Percentiles rank a stretch among this genome's conserved stretches.
Conservation (phyloP, 2,329 filamentous ascomycete genomes). For the Fusarium graminum region DNA sequence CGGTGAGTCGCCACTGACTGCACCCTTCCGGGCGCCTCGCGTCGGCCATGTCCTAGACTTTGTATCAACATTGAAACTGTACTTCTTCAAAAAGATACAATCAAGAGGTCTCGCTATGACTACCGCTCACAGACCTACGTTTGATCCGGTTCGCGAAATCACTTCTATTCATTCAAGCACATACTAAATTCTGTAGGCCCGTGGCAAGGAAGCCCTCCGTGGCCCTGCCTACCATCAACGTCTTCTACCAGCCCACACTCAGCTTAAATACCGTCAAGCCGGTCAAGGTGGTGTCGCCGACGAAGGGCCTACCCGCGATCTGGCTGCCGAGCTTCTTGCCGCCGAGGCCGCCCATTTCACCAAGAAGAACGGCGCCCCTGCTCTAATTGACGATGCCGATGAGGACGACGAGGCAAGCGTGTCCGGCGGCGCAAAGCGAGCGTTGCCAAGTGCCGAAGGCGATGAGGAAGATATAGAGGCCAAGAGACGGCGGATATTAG, state of each 20-base stretch:
- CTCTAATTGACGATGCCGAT: conserved; percentile 62
- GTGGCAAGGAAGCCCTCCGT: conserved; percentile 93
- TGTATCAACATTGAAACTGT: conserved; percentile 6
- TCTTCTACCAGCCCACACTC: conserved; percentile 91
- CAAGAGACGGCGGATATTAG: conserved; percentile 87
- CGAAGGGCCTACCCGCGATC: conserved; percentile 79
- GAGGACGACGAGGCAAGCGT: conserved; percentile 59
- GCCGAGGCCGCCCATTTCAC: conserved; percentile 90
- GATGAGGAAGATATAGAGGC: conserved; percentile 76
- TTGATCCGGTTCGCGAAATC: conserved; percentile 79
- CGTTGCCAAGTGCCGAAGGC: conserved; percentile 51
- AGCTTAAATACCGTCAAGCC: conserved; percentile 87
- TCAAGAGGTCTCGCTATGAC: conserved; percentile 63
- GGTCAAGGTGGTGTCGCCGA: conserved; percentile 86
- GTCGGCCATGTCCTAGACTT: conserved; percentile 8
- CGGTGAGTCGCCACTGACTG: conserved; percentile 54
- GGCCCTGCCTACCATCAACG: conserved; percentile 97
- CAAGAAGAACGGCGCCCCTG: conserved; percentile 75
- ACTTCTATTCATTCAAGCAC: conserved; percentile 5
- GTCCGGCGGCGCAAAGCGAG: conserved; percentile 70
- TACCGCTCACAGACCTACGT: conserved; percentile 86
- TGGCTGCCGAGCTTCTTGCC: conserved; percentile 88
- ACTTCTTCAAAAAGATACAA: conserved; percentile 4
- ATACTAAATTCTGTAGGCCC: conserved; percentile 69
- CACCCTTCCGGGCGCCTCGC: conserved; percentile 20